Conservation (phyloP, 352 stramenopile genomes). For the Globisporangium paroecandrum region DNA sequence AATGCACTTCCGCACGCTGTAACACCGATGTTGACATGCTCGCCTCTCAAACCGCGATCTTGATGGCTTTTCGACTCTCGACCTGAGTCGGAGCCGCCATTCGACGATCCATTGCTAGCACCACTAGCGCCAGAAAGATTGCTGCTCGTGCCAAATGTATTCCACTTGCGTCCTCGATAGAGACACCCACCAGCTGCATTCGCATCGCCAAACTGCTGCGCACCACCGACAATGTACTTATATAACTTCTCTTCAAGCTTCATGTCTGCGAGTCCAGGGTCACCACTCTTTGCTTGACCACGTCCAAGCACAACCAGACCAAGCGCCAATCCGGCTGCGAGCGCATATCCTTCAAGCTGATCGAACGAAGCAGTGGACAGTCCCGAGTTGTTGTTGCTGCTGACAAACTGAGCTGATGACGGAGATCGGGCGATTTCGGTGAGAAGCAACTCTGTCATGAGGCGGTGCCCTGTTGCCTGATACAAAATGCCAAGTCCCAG, state of each 20-base stretch:
- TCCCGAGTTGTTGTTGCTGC: slow-evolving; percentile 34
- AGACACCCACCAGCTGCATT: slow-evolving; percentile 55
- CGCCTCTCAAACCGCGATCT: slow-evolving; percentile 39
- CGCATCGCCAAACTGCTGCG: slow-evolving; percentile 41
- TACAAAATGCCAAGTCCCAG: slow-evolving; percentile 96
- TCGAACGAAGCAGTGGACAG: slow-evolving; percentile 60
- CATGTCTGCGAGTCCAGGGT: slow-evolving; percentile 92
- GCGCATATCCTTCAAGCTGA: slow-evolving; percentile 93
- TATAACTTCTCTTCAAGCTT: slow-evolving; percentile 96
- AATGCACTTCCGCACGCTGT: slow-evolving; percentile 92
- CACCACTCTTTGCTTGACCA: slow-evolving; percentile 55
- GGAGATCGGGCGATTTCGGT: slow-evolving; percentile 93
- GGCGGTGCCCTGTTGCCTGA: slow-evolving; percentile 91
- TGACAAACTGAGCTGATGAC: slow-evolving; percentile 66
- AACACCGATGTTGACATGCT: slow-evolving; percentile 95
- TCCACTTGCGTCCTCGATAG: slow-evolving; percentile 69
- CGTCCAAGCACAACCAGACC: slow-evolving; percentile 94
- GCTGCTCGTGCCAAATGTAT: slow-evolving; percentile 32
- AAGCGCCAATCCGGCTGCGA: slow-evolving; percentile 91
- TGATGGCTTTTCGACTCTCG: slow-evolving; percentile 40
- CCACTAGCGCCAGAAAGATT: slow-evolving; percentile 14
- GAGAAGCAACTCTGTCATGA: slow-evolving; percentile 98
- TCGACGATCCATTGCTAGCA: slow-evolving; percentile 1
- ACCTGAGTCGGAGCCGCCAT: slow-evolving; percentile 50
- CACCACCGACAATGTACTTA: slow-evolving; percentile 91